phyloP scores from a whole-genome alignment of 257 asterid genomes.

The Oldenlandia corymbosa region DNA sequence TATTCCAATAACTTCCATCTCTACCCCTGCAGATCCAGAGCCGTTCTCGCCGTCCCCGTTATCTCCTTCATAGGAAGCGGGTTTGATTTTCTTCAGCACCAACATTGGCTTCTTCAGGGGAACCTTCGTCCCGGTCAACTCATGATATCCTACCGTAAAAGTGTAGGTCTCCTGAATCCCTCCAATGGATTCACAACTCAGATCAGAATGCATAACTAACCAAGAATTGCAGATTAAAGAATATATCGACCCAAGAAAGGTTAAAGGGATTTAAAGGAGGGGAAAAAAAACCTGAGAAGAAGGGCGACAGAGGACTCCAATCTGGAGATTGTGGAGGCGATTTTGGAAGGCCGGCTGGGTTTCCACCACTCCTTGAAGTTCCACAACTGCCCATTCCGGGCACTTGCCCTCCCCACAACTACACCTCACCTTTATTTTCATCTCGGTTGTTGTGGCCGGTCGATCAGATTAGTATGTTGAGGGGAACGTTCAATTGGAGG shows the following conservation, averaged over 20 bases:
- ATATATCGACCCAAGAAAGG: too few species aligned
- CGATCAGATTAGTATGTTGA: too few species aligned
- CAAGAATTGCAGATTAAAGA: too few species aligned
- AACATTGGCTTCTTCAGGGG: conserved; percentile 78
- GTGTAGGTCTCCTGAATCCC: conserved; percentile 61
- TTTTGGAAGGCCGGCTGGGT: conserved; percentile 56
- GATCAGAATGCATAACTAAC: too few species aligned
- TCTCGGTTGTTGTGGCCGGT: conserved; percentile 3
- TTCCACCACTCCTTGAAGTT: conserved; percentile 84
- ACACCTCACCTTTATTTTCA: conserved; percentile 84
- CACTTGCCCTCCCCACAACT: conserved; percentile 76
- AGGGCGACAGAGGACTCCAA: conserved; percentile 87
- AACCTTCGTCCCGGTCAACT: conserved; percentile 71
- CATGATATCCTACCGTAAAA: conserved; percentile 84
- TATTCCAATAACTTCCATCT: conserved; percentile 66
- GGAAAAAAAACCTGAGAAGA: conserved; percentile 67
- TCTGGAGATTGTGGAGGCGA: conserved; percentile 62
- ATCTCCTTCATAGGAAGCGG: conserved; percentile 22
- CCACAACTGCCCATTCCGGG: conserved; percentile 89
- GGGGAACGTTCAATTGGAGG: too few species aligned
- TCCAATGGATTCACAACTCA: neutral
- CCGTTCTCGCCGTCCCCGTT: conserved; percentile 15
- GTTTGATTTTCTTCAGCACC: conserved; percentile 70
- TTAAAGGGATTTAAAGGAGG: neutral
- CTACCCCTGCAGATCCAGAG: conserved; percentile 35